Evolutionary conservation across 805 yeast genomes (phyloP), one percentile per base, ranked within the genome.

Genomic region (Ogataea zsoltii): DNA sequence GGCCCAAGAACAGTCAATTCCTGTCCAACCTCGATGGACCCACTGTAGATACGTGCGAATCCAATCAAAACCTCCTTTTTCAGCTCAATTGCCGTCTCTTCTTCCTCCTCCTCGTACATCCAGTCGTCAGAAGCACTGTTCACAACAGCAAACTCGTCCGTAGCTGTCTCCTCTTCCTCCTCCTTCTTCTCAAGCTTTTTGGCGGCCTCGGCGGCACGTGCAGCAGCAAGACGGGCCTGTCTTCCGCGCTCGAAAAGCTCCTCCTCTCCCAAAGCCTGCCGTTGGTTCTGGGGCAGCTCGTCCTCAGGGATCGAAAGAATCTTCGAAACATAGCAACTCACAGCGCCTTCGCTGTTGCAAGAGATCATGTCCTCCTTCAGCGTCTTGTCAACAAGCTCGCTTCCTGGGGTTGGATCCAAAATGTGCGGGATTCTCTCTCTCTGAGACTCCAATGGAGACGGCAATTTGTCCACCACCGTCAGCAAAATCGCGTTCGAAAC

Each of bases 21-120:
- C 58, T 88, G 89, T 0, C 97, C 97, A 18, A 79, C 78, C 23
- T 73, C 66, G 26, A 94, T 66, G 0, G 89, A 78, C 3, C 99
- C 99, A 49, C 96, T 83, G 61, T 84, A 94, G 0, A 94, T 76
- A 58, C 99, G 78, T 0, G 96, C 83, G 63, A 92, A 88, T 0
- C 96, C 99, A 51, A 94, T 79, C 46, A 92, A 66, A 1, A 80
- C 85, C 58, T 91, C 97, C 31, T 70, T 53, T 38, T 71, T 51
- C 35, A 50, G 38, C 29, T 72, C 74, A 7, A 66, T 58, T 14
- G 65, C 70, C 19, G 69, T 73, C 21, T 66, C 72, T 4, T 68
- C 77, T 19, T 70, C 71, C 62, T 56, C 78, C 55, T 73, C 80
- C 46, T 79, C 81, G 46, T 70, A 75, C 41, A 72, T 77, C 59